Evolutionary conservation across 768 basidiomycete genomes (phyloP).

Genomic region (Amanita muscaria): DNA sequence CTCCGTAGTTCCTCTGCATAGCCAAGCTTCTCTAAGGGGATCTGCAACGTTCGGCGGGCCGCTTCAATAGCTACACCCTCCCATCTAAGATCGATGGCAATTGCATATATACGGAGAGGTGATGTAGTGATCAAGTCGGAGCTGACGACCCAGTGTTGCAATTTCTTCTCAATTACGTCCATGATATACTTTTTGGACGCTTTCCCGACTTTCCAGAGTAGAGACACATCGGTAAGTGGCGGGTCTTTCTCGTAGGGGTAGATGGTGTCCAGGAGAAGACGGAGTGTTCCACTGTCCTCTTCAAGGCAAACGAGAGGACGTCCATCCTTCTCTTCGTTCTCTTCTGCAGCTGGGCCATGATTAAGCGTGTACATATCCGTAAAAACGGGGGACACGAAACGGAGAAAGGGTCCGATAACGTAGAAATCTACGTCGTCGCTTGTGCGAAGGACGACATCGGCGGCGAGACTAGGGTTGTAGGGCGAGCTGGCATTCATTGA

Average conservation of each 20-base stretch:
- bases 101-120: too few relatives aligned
- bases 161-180: too few relatives aligned
- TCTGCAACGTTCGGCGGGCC: too few relatives aligned
- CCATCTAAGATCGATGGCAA: conserved; percentile 1
- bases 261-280: conserved; percentile 5
- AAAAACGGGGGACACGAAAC: conserved; percentile 24
- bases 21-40: too few relatives aligned
- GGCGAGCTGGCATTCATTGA: too few relatives aligned
- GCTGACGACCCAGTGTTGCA: background rate
- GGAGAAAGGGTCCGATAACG: conserved; percentile 18
- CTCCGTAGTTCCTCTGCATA: too few relatives aligned
- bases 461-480: background rate
- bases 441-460: conserved; percentile 19
- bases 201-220: too few relatives aligned
- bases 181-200: too few relatives aligned
- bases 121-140: background rate
- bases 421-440: conserved; percentile 24
- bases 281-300: conserved; percentile 10
- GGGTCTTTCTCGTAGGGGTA: background rate
- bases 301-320: conserved; percentile 7
- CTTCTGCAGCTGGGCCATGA: conserved; percentile 4
- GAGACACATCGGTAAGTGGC: too few relatives aligned
- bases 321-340: conserved; percentile 5
- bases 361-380: conserved; percentile 21
- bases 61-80: background rate